Evolutionary conservation across 768 basidiomycete species (phyloP), one percentile per base, ranked within the genome.

Genomic region (Pleurotus eryngii): DNA sequence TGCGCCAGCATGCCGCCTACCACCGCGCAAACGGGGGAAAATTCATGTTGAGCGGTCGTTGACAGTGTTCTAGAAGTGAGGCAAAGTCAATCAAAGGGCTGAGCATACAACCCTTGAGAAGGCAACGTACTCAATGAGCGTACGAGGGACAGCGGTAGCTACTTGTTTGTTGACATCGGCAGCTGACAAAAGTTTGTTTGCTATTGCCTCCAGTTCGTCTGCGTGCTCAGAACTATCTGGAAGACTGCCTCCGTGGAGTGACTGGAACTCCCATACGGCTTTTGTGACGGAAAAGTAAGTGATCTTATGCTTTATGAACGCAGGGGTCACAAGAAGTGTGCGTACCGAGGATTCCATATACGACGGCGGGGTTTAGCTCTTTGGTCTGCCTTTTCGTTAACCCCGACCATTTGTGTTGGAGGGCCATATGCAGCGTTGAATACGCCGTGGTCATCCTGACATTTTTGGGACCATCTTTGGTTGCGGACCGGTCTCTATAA

Each of bases 1-100:
- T 98, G 97, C 1, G 87, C 95, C 12, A 98, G 75, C 74, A 98
- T 83, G 20, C 97, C 97, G 24, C 97, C 97, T 39, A 99, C 80
- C 37, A 99, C 90, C 1, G 97, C 97, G 68, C 94, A 92, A 1
- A 94, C 87, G 0, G 97, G 94, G 0, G 94, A 89, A 74, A 98
- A 92, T 68, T 96, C 94, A 68, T 89, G 85, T 17, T 74, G 72
- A 5, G 92, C 87, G n/a, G 88, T 85, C 12, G 75, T 79, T 4
- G 86, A 76, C 42, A 90, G 61, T n/a, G 83, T 75, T 61, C 95
- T 97, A 62, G 20, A 27, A 46, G 49, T 49, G 18, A n/a, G 11
- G 26, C 30, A 37, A 18, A 45, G 53, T 30, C 57, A 57, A 58
- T 46, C 46, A 42, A 46, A 53, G 49, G 56, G 30, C 45, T n/a